Base-by-base conservation (phyloP, 169 alveolate genomes). In the Cryptosporidium baileyi region DNA sequence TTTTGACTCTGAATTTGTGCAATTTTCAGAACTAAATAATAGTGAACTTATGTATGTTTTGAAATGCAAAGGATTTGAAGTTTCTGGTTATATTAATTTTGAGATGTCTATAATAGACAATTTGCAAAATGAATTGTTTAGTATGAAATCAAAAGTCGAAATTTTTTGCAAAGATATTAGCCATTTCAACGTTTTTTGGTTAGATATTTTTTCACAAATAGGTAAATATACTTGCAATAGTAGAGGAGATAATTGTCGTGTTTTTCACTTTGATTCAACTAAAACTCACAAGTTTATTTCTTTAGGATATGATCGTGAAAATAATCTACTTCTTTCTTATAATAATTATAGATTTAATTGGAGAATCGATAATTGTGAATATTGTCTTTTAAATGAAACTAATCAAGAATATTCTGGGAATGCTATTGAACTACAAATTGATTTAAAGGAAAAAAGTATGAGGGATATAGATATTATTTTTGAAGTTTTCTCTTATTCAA, bases 161-260 rank as follows among this genome's bases (percentile, higher is more conserved):
- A 36, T 65, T 22, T 34, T 22, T 47, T 65, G 81, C 30, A 47
- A 24, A 26, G 6, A 17, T 3, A 47, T 65, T 49, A 47, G 32
- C 11, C 61, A 65, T 49, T 26, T 65, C 19, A 65, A 65, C 47
- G 54, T 65, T 54, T 65, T 65, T 65, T 65, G 81, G 81, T 24
- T 65, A 28, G 47, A 47, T 26, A 30, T 2, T 6, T 65, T 7
- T 11, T 62, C 61, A 22, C 19, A 32, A 22, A 30, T 65, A 6
- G 81, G 81, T 11, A 65, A 65, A 28, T 65, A 65, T 34, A 49
- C 81, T 44, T 65, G 81, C 3, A 65, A 65, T 65, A 45, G 63
- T 0, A 44, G 81, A 17, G 47, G 32, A 28, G 81, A 65, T 8
- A 28, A 65, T 32, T 65, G 81, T 26, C 15, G 22, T 15, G 63